Percentiles rank a stretch among this genome's conserved stretches.
These are phyloP conservation scores for Kwoniella newhampshirensis DNA, from an alignment of 768 basidiomycete species.

Conservation along the genomic window DNA sequence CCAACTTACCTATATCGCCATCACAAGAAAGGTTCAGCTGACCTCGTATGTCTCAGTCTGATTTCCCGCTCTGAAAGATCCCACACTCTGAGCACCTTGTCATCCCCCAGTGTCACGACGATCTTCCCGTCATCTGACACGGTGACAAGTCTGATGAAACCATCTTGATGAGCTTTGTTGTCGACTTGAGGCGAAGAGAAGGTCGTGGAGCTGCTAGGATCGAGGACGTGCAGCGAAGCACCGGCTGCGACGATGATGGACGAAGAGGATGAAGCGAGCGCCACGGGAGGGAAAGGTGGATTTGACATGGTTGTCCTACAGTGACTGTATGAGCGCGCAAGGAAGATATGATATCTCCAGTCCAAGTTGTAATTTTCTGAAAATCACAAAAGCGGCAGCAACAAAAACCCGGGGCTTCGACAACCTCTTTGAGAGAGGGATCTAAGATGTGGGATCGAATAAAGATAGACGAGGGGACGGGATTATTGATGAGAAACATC, in stretches of 20 bases:
- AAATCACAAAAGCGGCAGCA: no score
- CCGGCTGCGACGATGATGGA: slow-evolving; percentile 25
- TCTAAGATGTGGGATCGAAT: not conserved
- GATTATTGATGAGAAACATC: no score
- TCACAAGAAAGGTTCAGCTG: slow-evolving; percentile 26
- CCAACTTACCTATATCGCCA: slow-evolving; percentile 6
- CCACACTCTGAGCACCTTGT: slow-evolving; percentile 80
- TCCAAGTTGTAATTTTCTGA: no score
- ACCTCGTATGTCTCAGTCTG: slow-evolving; percentile 66
- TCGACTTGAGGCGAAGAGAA: slow-evolving; percentile 12
- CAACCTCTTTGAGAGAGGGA: no score
- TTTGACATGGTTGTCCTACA: slow-evolving; percentile 3
- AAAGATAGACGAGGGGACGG: no score
- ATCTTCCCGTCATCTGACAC: slow-evolving; percentile 34
- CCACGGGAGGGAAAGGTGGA: slow-evolving; percentile 21
- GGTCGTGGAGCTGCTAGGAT: slow-evolving; percentile 10
- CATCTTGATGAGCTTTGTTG: slow-evolving; percentile 9
- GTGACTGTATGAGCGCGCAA: no score
- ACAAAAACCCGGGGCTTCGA: no score
- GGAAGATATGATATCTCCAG: not conserved
- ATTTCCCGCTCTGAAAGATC: slow-evolving; percentile 58
- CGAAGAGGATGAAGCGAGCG: slow-evolving; percentile 24
- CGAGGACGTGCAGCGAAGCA: slow-evolving; percentile 15
- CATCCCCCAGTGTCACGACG: slow-evolving; percentile 68
- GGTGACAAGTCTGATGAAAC: slow-evolving; percentile 40